phyloP scores from a whole-genome alignment of 352 stramenopile species.

The Phytophthora uliginosa region DNA sequence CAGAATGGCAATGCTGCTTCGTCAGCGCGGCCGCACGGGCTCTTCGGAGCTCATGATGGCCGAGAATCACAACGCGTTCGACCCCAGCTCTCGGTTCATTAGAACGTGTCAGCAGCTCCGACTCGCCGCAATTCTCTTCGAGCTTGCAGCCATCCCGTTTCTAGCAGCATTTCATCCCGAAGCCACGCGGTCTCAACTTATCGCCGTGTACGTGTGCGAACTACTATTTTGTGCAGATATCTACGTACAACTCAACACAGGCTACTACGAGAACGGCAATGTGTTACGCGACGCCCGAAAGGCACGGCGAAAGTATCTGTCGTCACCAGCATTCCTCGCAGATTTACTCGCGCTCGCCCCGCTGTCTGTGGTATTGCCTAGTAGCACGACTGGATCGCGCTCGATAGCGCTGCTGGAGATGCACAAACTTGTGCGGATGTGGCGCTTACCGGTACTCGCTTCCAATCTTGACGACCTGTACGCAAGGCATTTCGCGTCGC shows the following conservation, averaged over 20 bases:
- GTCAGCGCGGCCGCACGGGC: slow-evolving; percentile 45
- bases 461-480: slow-evolving; percentile 76
- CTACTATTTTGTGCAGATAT: slow-evolving; percentile 69
- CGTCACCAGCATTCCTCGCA: slow-evolving; percentile 57
- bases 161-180: slow-evolving; percentile 46
- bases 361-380: slow-evolving; percentile 50
- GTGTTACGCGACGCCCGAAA: slow-evolving; percentile 68
- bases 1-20: slow-evolving; percentile 32
- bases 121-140: slow-evolving; percentile 63
- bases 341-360: slow-evolving; percentile 62
- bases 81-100: slow-evolving; percentile 66
- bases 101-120: slow-evolving; percentile 62
- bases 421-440: slow-evolving; percentile 65
- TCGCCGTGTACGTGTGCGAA: slow-evolving; percentile 64
- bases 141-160: slow-evolving; percentile 60
- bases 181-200: slow-evolving; percentile 31
- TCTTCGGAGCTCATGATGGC: slow-evolving; percentile 58
- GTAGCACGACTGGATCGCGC: slow-evolving; percentile 1
- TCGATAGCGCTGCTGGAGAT: slow-evolving; percentile 54
- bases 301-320: slow-evolving; percentile 71
- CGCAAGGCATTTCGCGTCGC: slow-evolving; percentile 60
- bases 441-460: slow-evolving; percentile 59
- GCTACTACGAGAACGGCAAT: slow-evolving; percentile 80
- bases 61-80: slow-evolving; percentile 70
- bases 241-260: slow-evolving; percentile 79